phyloP scores from a whole-genome alignment of 1,284 basidiomycete species.

The Trichosporon sp. region DNA sequence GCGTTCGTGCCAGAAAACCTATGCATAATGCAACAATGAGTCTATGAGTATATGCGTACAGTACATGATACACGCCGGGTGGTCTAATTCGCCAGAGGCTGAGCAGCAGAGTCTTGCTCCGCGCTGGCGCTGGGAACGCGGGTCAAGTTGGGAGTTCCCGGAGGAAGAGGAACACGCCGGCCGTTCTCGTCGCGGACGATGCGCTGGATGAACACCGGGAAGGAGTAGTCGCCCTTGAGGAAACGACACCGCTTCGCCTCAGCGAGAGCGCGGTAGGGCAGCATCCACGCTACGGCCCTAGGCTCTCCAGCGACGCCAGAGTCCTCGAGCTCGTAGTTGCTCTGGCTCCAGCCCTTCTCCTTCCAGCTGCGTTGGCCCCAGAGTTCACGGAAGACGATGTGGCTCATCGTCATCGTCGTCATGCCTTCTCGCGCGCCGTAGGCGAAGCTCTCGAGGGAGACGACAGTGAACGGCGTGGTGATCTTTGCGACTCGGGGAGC shows the following conservation, averaged over 20 bases:
- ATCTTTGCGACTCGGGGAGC: slow-evolving; percentile 37
- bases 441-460: slow-evolving; percentile 57
- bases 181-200: slow-evolving; percentile 4
- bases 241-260: slow-evolving; percentile 43
- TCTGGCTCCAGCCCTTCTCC: slow-evolving; percentile 30
- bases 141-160: background rate
- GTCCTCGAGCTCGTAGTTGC: slow-evolving; percentile 29
- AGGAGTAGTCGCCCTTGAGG: slow-evolving; percentile 37
- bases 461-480: slow-evolving; percentile 36
- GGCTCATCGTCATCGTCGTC: slow-evolving; percentile 76
- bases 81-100: slow-evolving; percentile 57
- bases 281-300: slow-evolving; percentile 33
- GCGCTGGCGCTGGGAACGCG: background rate
- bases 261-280: slow-evolving; percentile 40
- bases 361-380: slow-evolving; percentile 47
- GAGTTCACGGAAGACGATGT: slow-evolving; percentile 67
- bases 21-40: background rate
- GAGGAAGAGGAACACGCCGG: background rate
- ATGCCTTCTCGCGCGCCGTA: slow-evolving; percentile 61
- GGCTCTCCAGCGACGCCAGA: background rate
- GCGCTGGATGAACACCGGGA: slow-evolving; percentile 25
- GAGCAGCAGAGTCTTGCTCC: background rate
- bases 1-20: background rate
- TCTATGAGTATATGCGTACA: slow-evolving; percentile 4
- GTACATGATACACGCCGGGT: slow-evolving; percentile 55